A percentile compares a stretch with the other conserved stretches of the same genome.
Conservation (phyloP, 148 eudicot genomes). For the Tetragonia tetragonoides region DNA sequence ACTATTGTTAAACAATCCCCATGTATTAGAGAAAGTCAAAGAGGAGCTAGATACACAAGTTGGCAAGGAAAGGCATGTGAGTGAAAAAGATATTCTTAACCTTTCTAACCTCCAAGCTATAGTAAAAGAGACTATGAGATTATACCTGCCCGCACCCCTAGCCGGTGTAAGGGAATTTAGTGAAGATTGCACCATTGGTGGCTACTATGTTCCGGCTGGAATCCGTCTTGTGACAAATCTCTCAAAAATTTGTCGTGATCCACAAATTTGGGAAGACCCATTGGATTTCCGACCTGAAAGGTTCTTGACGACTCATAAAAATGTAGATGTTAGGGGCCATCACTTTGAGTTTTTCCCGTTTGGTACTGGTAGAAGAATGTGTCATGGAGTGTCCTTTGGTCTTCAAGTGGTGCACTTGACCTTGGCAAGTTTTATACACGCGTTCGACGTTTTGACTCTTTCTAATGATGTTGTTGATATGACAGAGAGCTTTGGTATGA, state of each 20-base stretch:
- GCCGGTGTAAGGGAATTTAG: conserved; percentile 10
- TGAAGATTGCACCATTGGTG: conserved; percentile 15
- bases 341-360: conserved; percentile 14
- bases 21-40: conserved; percentile 8
- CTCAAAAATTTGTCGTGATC: conserved; percentile 7
- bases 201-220: background rate
- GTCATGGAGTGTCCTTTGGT: conserved; percentile 19
- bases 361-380: conserved; percentile 17
- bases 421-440: conserved; percentile 16
- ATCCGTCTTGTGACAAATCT: background rate
- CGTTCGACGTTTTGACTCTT: background rate
- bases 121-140: conserved; percentile 11
- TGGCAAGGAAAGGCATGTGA: conserved; percentile 15
- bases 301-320: conserved; percentile 21
- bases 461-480: background rate
- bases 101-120: conserved; percentile 6
- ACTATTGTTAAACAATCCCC: conserved; percentile 16
- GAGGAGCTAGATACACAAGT: conserved; percentile 1
- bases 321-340: conserved; percentile 19
- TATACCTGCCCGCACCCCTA: conserved; percentile 11
- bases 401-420: conserved; percentile 10
- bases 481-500: background rate
- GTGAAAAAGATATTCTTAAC: conserved; percentile 7
- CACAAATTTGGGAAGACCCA: conserved; percentile 1
- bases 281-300: conserved; percentile 15